Base-by-base conservation (phyloP, 2,329 filamentous ascomycete genomes). In the Fusarium sp. region DNA sequence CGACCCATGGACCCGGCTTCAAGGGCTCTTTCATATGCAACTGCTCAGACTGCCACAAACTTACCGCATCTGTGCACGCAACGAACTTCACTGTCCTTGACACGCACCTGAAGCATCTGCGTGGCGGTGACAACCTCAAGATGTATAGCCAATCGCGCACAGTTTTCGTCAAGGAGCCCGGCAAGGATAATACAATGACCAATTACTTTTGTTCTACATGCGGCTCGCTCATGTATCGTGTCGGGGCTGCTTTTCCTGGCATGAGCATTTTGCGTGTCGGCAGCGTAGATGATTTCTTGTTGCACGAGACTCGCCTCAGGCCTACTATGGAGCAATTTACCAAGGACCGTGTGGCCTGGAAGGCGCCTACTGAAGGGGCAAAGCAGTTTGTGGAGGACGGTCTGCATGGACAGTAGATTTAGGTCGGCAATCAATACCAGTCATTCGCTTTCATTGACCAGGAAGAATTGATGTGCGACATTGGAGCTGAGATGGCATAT, bases 41-140 rank as follows among this genome's bases (percentile, higher is more conserved):
- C 79, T 91, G 89, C 76, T 75, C 79, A 36, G 88, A 91, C 78
- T 91, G 88, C 77, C 87, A 82, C 72, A 91, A 91, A 71, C 82
- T 91, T 64, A 90, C 87, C 0, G 87, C 88, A 0, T 89, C 88
- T 1, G 89, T 90, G 85, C 90, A 89, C 77, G 85, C 87, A 3
- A 85, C 87, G 56, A 90, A 88, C 78, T 89, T 91, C 73, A 82
- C 82, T 62, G 76, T 89, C 41, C 66, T 73, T 11, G 81, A 88
- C 73, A 72, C 75, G 1, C 62, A 84, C 60, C 69, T 89, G 0
- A 82, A 75, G 48, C 84, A 88, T 68, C 10, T 87, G 0, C 86
- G 88, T 12, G 88, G 89, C 9, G 77, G 79, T 5, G 84, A 87
- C 1, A 85, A 83, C 30, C 80, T 90, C 12, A 86, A 76, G 16